Conservation (phyloP, 768 basidiomycete species). For the Calvatia gigantea region DNA sequence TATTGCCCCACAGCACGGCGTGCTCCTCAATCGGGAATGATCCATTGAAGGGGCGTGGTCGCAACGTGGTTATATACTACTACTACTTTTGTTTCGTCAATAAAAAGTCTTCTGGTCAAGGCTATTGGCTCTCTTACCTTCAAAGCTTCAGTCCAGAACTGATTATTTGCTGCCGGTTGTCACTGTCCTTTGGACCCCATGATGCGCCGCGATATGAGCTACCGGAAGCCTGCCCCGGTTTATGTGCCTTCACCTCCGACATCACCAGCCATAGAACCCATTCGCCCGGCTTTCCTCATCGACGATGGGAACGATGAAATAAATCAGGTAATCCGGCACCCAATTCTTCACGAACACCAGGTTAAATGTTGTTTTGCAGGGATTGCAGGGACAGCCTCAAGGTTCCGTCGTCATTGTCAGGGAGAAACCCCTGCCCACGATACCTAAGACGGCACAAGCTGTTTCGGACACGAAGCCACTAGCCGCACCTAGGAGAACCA, state of each 20-base stretch:
- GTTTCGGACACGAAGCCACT: neutral
- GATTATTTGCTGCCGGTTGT: neutral
- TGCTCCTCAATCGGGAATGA: constrained; percentile 8
- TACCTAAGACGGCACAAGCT: neutral
- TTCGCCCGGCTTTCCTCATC: constrained; percentile 9
- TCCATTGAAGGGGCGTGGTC: constrained; percentile 10
- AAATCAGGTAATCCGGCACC: neutral
- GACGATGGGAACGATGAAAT: constrained; percentile 14
- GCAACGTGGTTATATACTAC: constrained; percentile 8
- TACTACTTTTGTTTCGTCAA: constrained; percentile 8
- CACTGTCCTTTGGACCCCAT: neutral
- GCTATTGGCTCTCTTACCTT: neutral
- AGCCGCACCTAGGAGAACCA: neutral
- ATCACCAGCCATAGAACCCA: constrained; percentile 26
- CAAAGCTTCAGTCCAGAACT: constrained; percentile 3
- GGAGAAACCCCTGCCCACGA: constrained; percentile 9
- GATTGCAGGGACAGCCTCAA: neutral
- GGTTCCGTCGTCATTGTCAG: neutral
- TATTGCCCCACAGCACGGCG: constrained; percentile 12
- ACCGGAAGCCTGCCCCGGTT: constrained; percentile 67
- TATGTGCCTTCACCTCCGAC: constrained; percentile 65
- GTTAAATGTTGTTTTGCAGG: neutral
- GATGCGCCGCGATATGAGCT: constrained; percentile 49
- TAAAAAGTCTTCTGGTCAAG: constrained; percentile 7
- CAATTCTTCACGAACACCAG: neutral